Conservation (phyloP, 208 protist genomes). For the Acanthamoeba royreba region DNA sequence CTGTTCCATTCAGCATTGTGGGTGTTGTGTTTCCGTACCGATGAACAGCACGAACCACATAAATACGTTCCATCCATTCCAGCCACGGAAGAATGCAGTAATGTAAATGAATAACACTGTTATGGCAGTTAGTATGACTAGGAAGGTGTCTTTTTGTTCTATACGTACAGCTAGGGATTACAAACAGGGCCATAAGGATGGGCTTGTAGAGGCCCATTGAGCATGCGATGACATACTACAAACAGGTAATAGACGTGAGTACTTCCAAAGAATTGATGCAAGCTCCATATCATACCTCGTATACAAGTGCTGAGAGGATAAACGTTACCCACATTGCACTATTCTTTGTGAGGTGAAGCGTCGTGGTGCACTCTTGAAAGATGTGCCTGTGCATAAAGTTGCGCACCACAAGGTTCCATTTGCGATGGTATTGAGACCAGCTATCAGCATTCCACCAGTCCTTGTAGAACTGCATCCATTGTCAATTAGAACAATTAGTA, state of each 20-base stretch:
- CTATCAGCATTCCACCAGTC: conserved; percentile 33
- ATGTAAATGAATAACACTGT: conserved; percentile 36
- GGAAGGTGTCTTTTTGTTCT: neutral
- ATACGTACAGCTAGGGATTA: neutral
- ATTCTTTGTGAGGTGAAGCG: neutral
- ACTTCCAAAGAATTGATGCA: neutral
- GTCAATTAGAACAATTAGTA: too few species aligned
- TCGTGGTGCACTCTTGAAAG: neutral
- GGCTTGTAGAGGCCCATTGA: conserved; percentile 27
- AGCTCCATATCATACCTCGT: conserved; percentile 24
- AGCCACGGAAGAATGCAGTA: neutral
- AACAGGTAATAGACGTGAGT: neutral
- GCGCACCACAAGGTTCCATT: conserved; percentile 35
- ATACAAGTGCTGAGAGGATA: neutral
- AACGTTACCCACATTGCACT: conserved; percentile 36
- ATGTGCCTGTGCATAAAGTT: conserved; percentile 45
- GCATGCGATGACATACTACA: neutral
- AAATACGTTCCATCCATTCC: conserved; percentile 30
- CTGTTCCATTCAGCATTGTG: neutral
- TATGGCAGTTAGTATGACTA: neutral
- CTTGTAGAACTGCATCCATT: conserved; percentile 50
- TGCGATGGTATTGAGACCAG: conserved; percentile 33
- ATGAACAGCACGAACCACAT: conserved; percentile 51
- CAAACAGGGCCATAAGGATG: neutral
- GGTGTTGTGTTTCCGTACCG: neutral